Conservation (phyloP, 805 yeast species). For the Metschnikowia picachoensis region DNA sequence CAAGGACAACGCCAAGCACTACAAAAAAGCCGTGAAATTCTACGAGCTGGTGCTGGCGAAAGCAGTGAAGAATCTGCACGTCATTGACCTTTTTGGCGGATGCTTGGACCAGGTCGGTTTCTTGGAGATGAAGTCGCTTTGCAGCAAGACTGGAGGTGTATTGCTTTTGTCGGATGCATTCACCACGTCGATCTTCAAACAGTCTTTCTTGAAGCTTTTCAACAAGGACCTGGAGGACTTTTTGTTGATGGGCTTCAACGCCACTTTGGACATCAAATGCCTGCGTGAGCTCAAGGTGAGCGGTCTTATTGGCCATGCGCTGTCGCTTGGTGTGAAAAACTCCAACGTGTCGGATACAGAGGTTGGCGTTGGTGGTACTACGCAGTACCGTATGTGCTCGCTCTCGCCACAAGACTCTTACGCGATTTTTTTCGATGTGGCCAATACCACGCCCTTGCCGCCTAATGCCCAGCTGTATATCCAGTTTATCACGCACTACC, state of each 20-base stretch:
- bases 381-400: conserved; percentile 81
- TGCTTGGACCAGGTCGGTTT: conserved; percentile 95
- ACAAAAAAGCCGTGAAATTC: conserved; percentile 78
- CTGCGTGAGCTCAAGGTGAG: conserved; percentile 83
- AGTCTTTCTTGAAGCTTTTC: conserved; percentile 83
- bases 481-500: conserved; percentile 89
- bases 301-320: conserved; percentile 92
- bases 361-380: conserved; percentile 91
- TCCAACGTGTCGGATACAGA: conserved; percentile 85
- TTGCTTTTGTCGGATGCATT: conserved; percentile 86
- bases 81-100: conserved; percentile 89
- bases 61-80: conserved; percentile 67
- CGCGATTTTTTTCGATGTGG: conserved; percentile 84
- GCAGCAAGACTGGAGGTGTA: conserved; percentile 88
- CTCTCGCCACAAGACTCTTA: conserved; percentile 85
- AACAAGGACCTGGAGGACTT: conserved; percentile 83
- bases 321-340: conserved; percentile 63
- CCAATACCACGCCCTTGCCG: conserved; percentile 42
- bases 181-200: conserved; percentile 91
- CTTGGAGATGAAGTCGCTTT: conserved; percentile 84
- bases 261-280: conserved; percentile 80
- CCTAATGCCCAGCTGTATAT: conserved; percentile 50
- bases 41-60: conserved; percentile 72
- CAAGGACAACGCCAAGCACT: conserved; percentile 81
- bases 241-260: conserved; percentile 87